Percentiles rank a stretch among this genome's conserved stretches.
Evolutionary conservation across 2,329 filamentous ascomycete genomes (phyloP).

Genomic region (Verticillium dahliae): DNA sequence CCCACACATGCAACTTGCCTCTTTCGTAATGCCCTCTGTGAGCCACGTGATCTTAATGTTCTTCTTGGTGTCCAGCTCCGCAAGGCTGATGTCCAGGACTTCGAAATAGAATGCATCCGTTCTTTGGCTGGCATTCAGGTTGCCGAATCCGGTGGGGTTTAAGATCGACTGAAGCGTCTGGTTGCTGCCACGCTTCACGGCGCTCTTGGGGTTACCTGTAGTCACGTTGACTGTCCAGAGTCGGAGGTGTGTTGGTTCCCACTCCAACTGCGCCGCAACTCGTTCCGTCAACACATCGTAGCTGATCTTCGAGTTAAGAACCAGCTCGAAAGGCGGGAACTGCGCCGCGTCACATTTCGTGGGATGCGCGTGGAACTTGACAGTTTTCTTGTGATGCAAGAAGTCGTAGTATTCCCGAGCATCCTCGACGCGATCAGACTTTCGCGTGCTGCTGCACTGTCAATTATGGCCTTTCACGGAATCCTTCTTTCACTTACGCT

Average conservation of each 20-base stretch:
- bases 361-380: conserved; percentile 70
- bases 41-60: conserved; percentile 76
- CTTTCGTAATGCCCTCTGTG: conserved; percentile 85
- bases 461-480: background rate
- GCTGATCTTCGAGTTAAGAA: conserved; percentile 78
- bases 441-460: conserved; percentile 19
- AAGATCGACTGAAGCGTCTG: conserved; percentile 76
- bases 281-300: conserved; percentile 85
- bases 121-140: conserved; percentile 64
- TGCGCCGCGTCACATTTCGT: conserved; percentile 46
- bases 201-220: conserved; percentile 68
- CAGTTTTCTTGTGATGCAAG: conserved; percentile 72
- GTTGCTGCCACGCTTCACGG: conserved; percentile 66
- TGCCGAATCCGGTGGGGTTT: conserved; percentile 63
- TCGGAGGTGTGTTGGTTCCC: conserved; percentile 80
- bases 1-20: conserved; percentile 39
- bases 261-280: conserved; percentile 69
- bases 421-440: conserved; percentile 55
- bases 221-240: conserved; percentile 80
- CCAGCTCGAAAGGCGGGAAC: conserved; percentile 65
- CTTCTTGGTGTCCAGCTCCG: conserved; percentile 91
- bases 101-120: conserved; percentile 84
- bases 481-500: conserved; percentile 11
- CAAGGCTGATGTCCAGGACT: conserved; percentile 86
- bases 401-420: conserved; percentile 90